Base-by-base conservation (phyloP, 352 stramenopile species). In the Phytophthora agathidicida region DNA sequence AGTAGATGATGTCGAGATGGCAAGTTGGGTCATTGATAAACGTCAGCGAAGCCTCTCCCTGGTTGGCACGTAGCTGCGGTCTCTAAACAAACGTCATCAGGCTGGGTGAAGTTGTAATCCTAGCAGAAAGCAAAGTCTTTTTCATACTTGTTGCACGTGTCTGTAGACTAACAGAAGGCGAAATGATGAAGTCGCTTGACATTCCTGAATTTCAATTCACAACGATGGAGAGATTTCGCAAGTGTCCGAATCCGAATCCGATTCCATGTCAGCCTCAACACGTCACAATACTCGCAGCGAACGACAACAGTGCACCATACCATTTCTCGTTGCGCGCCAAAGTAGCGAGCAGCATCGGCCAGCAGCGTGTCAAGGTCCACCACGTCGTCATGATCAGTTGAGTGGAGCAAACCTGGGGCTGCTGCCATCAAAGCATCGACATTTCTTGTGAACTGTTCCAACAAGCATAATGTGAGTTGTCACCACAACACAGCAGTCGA, bases 1-100 rank as follows among this genome's bases (percentile, higher is more conserved):
- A 84, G 50, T 84, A 86, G 27, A 86, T 65, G 9, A 71, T 56
- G 35, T 86, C 73, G 22, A 86, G 31, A 36, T 81, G 54, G 48
- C 48, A 77, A 32, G 36, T 49, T 33, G 59, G 37, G 22, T 80
- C 53, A 19, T 47, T 44, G 19, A 72, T 62, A 41, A 86, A 83
- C 16, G 56, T 38, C 5, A 19, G 27, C 1, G 67, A 53, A 10
- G 50, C 50, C 52, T 55, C 36, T 13, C 10, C 23, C 17, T 66
- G 58, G 27, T 37, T 71, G 14, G 31, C 14, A 2, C 48, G 37
- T 7, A 79, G 31, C 19, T 48, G 43, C 38, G 53, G 58, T 17
- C 27, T 52, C 66, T 77, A 30, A 32, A 35, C 42, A 26, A 42
- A 11, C 19, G 32, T 11, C 22, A 14, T 43, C 39, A 41, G 14